Evolutionary conservation across 1,284 basidiomycete genomes (phyloP), one percentile per base, ranked within the genome.

Genomic region (Neolentinus lepideus): DNA sequence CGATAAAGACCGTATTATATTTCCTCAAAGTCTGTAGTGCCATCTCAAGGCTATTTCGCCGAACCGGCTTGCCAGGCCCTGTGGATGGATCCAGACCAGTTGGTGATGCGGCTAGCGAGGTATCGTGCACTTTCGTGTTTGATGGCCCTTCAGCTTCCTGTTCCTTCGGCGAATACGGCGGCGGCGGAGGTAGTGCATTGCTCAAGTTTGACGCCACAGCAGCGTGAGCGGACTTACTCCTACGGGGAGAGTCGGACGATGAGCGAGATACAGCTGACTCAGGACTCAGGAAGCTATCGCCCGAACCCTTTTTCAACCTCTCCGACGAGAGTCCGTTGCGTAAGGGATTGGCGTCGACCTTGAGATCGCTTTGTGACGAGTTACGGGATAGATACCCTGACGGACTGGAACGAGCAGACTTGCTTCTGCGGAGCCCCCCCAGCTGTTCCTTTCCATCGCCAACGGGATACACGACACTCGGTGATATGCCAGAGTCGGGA

Each of bases 1-100:
- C 68, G 26, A 83, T 60, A 38, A 84, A 69, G 4, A 81, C 72
- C 0, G 79, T 83, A 46, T 84, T 71, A 57, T 79, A 84, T 54
- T 70, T 64, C 31, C 64, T 59, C 11, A 83, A 63, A 3, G 65
- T 70, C 36, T 75, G 68, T 4, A 82, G 61, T 2, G 70, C 75
- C 56, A 79, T 66, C 59, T 81, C 78, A 22, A 64, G 59, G 26
- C 64, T 50, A 26, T 50, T 50, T 22, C 47, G 12, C 24, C 47
- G 47, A 50, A 29, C 14, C 19, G 38, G 38, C 38, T 16, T 16
- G 19, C 19, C 8, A 21, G 38, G 38, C 6, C 38, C 38, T n/a
- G 38, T 4, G 38, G 38, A 16, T 9, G 38, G 12, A 9, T 16
- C 19, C 38, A 43, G 19, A n/a, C 16, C 16, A 43, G 38, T 43